phyloP scores from a whole-genome alignment of 1,139 yeast species.

The Diutina neorugosa region DNA sequence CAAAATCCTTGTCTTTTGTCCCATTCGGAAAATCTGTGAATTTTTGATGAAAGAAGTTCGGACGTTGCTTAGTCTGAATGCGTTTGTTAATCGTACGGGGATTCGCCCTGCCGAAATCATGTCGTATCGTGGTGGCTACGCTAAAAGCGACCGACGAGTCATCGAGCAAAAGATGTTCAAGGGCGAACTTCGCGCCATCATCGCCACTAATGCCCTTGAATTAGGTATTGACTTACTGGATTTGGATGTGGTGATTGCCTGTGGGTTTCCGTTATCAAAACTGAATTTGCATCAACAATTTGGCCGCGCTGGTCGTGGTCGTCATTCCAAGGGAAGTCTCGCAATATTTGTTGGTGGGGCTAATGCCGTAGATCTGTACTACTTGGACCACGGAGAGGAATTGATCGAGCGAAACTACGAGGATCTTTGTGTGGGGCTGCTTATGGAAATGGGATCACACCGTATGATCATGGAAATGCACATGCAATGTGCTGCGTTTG shows the following conservation, averaged over 20 bases:
- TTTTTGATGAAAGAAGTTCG: conserved; percentile 74
- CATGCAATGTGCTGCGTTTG: conserved; percentile 90
- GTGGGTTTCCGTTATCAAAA: conserved; percentile 84
- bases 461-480: conserved; percentile 57
- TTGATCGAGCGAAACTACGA: conserved; percentile 37
- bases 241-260: conserved; percentile 78
- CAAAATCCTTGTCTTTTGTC: conserved; percentile 82
- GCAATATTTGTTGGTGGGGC: conserved; percentile 78
- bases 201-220: conserved; percentile 92
- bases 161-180: conserved; percentile 86
- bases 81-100: conserved; percentile 6
- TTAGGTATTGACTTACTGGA: conserved; percentile 92
- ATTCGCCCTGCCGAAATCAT: conserved; percentile 48
- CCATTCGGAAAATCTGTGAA: conserved; percentile 78
- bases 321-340: conserved; percentile 47
- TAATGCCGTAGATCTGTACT: conserved; percentile 80
- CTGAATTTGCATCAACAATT: conserved; percentile 89
- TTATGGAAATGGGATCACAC: conserved; percentile 23
- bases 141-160: conserved; percentile 69
- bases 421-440: conserved; percentile 30
- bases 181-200: conserved; percentile 73
- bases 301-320: conserved; percentile 90
- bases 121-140: conserved; percentile 94
- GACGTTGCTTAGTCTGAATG: conserved; percentile 13
- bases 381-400: conserved; percentile 56